Evolutionary conservation across 2,329 filamentous ascomycete genomes (phyloP).

Genomic region (Fusarium equiseti): DNA sequence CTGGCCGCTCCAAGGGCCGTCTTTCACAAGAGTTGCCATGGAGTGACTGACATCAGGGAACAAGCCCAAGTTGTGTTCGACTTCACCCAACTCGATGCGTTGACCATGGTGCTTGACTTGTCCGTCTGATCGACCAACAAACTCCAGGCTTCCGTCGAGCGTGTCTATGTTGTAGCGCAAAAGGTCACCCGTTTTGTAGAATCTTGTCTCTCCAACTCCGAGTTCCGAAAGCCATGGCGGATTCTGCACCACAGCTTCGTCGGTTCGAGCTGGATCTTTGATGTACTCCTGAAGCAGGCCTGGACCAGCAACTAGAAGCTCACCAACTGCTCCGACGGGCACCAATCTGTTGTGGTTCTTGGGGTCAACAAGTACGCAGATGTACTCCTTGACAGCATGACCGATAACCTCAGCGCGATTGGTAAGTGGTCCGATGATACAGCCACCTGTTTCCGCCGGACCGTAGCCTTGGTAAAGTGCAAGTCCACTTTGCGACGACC

Average conservation of each 20-base stretch:
- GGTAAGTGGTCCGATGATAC: neutral
- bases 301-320: neutral
- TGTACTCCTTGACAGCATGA: conserved; percentile 2
- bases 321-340: neutral
- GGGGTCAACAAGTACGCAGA: neutral
- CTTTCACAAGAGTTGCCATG: neutral
- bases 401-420: neutral
- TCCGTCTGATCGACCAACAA: conserved; percentile 1
- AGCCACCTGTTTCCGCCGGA: conserved; percentile 5
- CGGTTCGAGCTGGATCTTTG: neutral
- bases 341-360: conserved; percentile 3
- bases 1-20: conserved; percentile 3
- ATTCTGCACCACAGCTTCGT: neutral
- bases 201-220: neutral
- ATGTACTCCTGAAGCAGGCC: conserved; percentile 4
- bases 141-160: neutral
- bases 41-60: neutral
- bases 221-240: conserved; percentile 2
- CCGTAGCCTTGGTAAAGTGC: conserved; percentile 1
- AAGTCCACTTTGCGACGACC: neutral
- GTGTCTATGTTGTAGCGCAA: neutral
- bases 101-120: conserved; percentile 3
- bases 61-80: neutral
- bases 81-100: neutral
- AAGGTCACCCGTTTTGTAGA: conserved; percentile 1